Evolutionary conservation across 73 alveolate genomes (phyloP).

Genomic region (Durusdinium trenchii): DNA sequence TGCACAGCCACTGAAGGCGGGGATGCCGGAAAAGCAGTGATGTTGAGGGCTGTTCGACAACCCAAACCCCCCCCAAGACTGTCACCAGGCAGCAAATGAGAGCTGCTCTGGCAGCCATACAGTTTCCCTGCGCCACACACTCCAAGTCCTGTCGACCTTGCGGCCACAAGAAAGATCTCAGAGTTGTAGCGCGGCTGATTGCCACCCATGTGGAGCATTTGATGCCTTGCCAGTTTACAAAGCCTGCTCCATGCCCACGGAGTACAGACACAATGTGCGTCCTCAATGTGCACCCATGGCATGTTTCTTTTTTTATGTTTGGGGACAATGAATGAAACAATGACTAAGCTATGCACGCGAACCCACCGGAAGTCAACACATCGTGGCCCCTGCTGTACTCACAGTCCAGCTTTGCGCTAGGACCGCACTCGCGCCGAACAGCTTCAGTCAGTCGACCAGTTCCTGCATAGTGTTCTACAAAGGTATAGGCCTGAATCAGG

Average conservation of each 20-base stretch:
- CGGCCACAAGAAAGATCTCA: neutral
- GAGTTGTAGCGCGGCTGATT: neutral
- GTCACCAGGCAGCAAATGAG: neutral
- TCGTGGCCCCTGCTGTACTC: neutral
- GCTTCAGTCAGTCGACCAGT: neutral
- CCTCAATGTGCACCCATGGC: no score
- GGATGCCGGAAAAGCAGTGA: neutral
- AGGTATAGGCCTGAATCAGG: neutral
- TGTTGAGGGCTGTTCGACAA: conserved; percentile 36
- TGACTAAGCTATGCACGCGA: neutral
- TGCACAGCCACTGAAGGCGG: conserved; percentile 55
- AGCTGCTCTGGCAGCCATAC: neutral
- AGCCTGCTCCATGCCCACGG: neutral
- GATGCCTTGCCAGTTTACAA: conserved; percentile 47
- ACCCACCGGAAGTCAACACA: neutral
- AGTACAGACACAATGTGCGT: conserved; percentile 30
- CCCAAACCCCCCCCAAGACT: neutral
- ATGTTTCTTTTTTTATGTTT: no score
- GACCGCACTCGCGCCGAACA: neutral
- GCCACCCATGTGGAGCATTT: conserved; percentile 59
- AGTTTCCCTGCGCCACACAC: neutral
- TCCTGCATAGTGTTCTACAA: conserved; percentile 60
- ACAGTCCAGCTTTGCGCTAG: neutral
- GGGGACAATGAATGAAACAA: no score
- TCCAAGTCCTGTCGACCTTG: neutral